A percentile compares a stretch with the other conserved stretches of the same genome.
Evolutionary conservation across 805 yeast genomes (phyloP).

Genomic region (Suhomyces xylopsoci): DNA sequence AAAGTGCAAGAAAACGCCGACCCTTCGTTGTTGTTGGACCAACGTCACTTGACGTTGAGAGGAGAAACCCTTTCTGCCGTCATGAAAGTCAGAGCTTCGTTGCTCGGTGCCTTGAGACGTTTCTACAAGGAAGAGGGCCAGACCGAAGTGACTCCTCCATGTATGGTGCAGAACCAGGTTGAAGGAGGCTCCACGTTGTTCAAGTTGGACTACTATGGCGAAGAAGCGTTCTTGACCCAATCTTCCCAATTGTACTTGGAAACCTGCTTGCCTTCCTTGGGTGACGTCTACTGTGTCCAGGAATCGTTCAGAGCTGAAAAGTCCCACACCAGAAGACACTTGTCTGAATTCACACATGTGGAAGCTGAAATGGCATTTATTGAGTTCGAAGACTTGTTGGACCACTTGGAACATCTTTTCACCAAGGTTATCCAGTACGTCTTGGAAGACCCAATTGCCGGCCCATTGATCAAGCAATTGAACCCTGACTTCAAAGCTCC

Average conservation of each 20-base stretch:
- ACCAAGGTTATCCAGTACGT: conserved; percentile 69
- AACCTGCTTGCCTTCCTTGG: conserved; percentile 92
- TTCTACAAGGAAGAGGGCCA: conserved; percentile 72
- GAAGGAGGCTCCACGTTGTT: conserved; percentile 98
- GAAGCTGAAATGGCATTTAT: conserved; percentile 92
- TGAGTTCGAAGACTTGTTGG: conserved; percentile 78
- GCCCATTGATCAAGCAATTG: conserved; percentile 83
- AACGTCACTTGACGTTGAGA: conserved; percentile 92
- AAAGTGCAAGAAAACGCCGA: conserved; percentile 91
- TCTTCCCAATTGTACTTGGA: conserved; percentile 95
- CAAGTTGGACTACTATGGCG: conserved; percentile 91
- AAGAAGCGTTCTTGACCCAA: conserved; percentile 94
- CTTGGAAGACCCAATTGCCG: conserved; percentile 86
- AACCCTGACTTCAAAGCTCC: conserved; percentile 92
- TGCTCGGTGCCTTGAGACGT: conserved; percentile 70
- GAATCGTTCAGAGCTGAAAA: conserved; percentile 99
- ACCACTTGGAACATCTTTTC: conserved; percentile 80
- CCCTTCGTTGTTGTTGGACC: conserved; percentile 87
- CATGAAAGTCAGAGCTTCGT: conserved; percentile 88
- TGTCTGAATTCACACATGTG: conserved; percentile 94
- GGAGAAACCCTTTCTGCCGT: conserved; percentile 93
- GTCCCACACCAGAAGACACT: conserved; percentile 97
- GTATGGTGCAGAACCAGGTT: conserved; percentile 99
- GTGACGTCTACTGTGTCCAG: conserved; percentile 96
- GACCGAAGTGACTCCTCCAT: conserved; percentile 96